These are phyloP conservation scores for Tuctoria greenei DNA, from an alignment of 176 grass and related monocot genomes.

Conservation along the genomic window DNA sequence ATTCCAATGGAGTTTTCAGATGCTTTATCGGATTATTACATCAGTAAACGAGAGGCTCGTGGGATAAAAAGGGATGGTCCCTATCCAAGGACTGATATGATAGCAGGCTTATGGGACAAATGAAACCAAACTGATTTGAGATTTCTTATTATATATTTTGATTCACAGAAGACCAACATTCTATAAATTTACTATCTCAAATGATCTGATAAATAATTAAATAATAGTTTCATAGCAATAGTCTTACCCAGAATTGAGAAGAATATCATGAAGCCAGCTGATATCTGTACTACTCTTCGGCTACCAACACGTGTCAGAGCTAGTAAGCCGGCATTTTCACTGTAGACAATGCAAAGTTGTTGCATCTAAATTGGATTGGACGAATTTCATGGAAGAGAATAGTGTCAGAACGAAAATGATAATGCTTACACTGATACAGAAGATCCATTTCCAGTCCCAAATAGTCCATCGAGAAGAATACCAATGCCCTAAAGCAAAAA, in stretches of 20 bases:
- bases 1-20: not conserved
- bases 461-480: constrained; percentile 91
- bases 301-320: constrained; percentile 94
- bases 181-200: not conserved
- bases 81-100: not conserved
- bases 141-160: not conserved
- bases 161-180: not conserved
- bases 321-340: constrained; percentile 96
- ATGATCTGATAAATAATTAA: constrained; percentile 8
- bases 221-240: not conserved
- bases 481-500: constrained; percentile 74
- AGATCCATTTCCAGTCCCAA: constrained; percentile 93
- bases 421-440: constrained; percentile 89
- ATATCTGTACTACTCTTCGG: constrained; percentile 93
- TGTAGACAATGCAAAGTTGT: constrained; percentile 20
- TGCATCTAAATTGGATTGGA: not conserved
- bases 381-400: not conserved
- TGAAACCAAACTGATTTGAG: not conserved
- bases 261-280: constrained; percentile 99
- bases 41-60: constrained; percentile 1
- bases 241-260: constrained; percentile 86
- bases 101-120: not conserved
- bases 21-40: not conserved
- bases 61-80: not conserved
- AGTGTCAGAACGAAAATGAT: constrained; percentile 11